phyloP scores from a whole-genome alignment of 129 eudicot species.

The Gnaphalium uliginosum region DNA sequence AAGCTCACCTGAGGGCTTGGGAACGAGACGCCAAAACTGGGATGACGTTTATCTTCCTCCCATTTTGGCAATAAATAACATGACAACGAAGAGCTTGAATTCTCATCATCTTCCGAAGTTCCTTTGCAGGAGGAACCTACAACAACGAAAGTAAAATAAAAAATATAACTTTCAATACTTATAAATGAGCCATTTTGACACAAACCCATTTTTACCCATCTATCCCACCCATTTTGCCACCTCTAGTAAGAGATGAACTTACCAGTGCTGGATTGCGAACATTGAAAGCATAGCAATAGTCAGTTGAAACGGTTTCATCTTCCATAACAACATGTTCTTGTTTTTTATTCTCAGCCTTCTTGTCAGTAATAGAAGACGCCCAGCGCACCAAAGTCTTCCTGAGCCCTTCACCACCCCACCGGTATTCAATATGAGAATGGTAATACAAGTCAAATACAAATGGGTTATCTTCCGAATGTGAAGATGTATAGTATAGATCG shows the following conservation, averaged over 20 bases:
- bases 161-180: not conserved
- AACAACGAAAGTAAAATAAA: constrained; percentile 17
- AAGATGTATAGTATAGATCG: constrained; percentile 82
- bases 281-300: constrained; percentile 91
- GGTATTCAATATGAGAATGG: constrained; percentile 92
- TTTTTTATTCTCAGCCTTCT: constrained; percentile 53
- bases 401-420: constrained; percentile 99
- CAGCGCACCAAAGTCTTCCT: constrained; percentile 91
- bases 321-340: constrained; percentile 61
- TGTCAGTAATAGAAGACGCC: constrained; percentile 66
- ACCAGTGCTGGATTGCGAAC: constrained; percentile 77
- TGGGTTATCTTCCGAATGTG: constrained; percentile 66
- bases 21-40: constrained; percentile 96
- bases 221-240: not conserved
- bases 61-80: constrained; percentile 83
- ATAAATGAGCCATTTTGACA: not conserved
- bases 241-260: constrained; percentile 22
- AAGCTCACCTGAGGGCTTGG: constrained; percentile 83
- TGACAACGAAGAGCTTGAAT: constrained; percentile 98
- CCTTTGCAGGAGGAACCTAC: constrained; percentile 90
- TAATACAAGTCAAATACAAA: constrained; percentile 87
- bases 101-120: constrained; percentile 83
- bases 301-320: constrained; percentile 83
- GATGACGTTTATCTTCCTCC: constrained; percentile 77
- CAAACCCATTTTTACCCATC: not conserved